Evolutionary conservation across 805 yeast species (phyloP).

Genomic region (Candida andamanensis): DNA sequence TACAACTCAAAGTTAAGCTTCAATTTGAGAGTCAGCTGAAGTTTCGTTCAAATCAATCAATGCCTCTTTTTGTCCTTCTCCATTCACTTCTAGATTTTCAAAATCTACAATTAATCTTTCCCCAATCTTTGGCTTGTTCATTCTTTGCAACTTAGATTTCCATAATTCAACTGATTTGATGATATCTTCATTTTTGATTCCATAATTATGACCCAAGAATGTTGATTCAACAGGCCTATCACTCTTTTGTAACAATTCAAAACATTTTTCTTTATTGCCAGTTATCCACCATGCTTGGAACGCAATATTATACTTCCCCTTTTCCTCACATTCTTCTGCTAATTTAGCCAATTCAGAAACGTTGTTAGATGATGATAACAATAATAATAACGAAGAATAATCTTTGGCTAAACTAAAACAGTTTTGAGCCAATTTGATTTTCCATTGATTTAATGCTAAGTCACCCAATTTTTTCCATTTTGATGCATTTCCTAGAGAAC

Average conservation of each 20-base stretch:
- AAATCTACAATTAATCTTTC: constrained; percentile 49
- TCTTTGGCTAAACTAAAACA: constrained; percentile 78
- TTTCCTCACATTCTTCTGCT: constrained; percentile 61
- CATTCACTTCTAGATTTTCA: too few relatives aligned
- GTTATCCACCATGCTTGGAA: constrained; percentile 88
- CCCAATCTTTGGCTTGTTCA: constrained; percentile 55
- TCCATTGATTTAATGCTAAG: constrained; percentile 71
- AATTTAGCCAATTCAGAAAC: constrained; percentile 53
- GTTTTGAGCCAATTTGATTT: constrained; percentile 72
- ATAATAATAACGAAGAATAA: constrained; percentile 70
- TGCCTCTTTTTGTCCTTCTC: constrained; percentile 5
- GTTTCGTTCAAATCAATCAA: constrained; percentile 6
- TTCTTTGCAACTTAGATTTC: constrained; percentile 52
- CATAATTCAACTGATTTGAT: constrained; percentile 52
- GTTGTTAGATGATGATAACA: constrained; percentile 79
- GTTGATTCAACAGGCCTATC: constrained; percentile 83
- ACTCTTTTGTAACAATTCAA: constrained; percentile 59
- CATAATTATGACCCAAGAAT: constrained; percentile 69
- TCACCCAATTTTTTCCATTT: constrained; percentile 95
- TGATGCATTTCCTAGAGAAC: constrained; percentile 25
- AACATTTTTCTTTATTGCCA: constrained; percentile 62
- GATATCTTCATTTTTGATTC: constrained; percentile 36
- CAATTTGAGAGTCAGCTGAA: background rate
- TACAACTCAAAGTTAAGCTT: constrained; percentile 1
- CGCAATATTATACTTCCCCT: constrained; percentile 84